Percentiles rank a stretch among this genome's conserved stretches.
phyloP scores from a whole-genome alignment of 225 moss, liverwort and hornwort genomes.

The Rhytidiadelphus loreus region DNA sequence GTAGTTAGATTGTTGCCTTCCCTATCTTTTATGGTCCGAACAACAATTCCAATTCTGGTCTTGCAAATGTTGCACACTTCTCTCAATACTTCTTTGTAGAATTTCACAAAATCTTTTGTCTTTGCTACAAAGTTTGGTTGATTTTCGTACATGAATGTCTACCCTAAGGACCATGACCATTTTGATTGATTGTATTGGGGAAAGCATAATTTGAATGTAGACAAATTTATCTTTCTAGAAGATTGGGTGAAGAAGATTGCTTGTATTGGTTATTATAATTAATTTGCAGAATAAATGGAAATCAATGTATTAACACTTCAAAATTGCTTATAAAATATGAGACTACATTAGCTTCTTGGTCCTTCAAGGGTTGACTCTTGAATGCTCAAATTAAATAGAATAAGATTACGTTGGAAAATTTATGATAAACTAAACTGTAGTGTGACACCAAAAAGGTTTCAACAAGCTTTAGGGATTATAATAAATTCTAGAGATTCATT shows the following conservation, averaged over 20 bases:
- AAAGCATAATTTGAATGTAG: not conserved
- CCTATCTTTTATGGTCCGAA: rapidly evolving
- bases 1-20: not conserved
- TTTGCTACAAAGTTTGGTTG: rapidly evolving
- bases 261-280: not conserved
- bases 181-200: not conserved
- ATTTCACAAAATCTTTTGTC: rapidly evolving
- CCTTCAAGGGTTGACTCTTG: rapidly evolving
- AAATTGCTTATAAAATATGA: too few relatives aligned
- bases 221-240: not conserved
- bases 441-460: rapidly evolving
- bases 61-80: not conserved
- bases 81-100: not conserved
- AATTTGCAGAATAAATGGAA: rapidly evolving
- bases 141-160: rapidly evolving
- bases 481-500: not conserved
- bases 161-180: rapidly evolving
- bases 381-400: rapidly evolving
- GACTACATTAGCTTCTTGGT: rapidly evolving
- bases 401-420: too few relatives aligned
- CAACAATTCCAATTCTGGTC: rapidly evolving
- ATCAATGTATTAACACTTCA: not conserved
- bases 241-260: too few relatives aligned
- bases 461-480: rapidly evolving
- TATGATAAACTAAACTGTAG: not conserved